A percentile compares a stretch with the other conserved stretches of the same genome.
These are phyloP conservation scores for Kazachstania africana DNA, from an alignment of 805 yeast genomes.

Conservation along the genomic window DNA sequence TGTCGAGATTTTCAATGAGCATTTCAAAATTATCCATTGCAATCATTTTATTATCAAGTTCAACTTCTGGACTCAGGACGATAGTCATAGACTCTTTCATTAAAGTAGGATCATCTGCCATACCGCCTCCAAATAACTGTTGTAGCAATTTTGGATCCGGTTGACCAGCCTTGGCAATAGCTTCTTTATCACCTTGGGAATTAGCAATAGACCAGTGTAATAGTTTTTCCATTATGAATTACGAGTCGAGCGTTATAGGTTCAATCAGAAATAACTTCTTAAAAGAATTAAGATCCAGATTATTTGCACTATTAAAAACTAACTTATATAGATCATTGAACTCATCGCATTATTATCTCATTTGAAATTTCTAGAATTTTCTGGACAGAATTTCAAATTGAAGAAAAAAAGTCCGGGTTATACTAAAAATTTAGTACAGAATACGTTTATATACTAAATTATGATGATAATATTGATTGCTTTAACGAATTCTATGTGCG, in stretches of 20 bases:
- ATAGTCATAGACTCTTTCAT: conserved; percentile 71
- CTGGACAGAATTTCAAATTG: neutral
- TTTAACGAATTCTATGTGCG: neutral
- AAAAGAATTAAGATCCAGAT: neutral
- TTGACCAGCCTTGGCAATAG: conserved; percentile 46
- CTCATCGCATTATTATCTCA: no score
- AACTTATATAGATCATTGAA: no score
- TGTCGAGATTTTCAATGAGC: conserved; percentile 86
- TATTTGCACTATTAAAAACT: no score
- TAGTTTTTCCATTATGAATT: conserved; percentile 64
- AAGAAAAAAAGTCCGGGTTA: neutral
- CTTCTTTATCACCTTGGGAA: conserved; percentile 60
- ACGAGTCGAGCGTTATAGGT: neutral
- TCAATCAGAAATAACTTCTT: neutral
- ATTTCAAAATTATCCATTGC: conserved; percentile 90
- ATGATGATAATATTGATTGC: no score
- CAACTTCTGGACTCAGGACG: conserved; percentile 45
- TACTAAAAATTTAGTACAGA: no score
- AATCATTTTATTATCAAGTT: conserved; percentile 49
- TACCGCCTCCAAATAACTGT: conserved; percentile 61
- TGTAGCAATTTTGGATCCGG: conserved; percentile 74
- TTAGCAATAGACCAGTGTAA: conserved; percentile 86
- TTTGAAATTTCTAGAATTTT: conserved; percentile 2
- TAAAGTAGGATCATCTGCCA: conserved; percentile 76
- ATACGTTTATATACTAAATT: no score